Conservation (phyloP, 2,329 filamentous ascomycete species). For the Dactylellina parvicollis region DNA sequence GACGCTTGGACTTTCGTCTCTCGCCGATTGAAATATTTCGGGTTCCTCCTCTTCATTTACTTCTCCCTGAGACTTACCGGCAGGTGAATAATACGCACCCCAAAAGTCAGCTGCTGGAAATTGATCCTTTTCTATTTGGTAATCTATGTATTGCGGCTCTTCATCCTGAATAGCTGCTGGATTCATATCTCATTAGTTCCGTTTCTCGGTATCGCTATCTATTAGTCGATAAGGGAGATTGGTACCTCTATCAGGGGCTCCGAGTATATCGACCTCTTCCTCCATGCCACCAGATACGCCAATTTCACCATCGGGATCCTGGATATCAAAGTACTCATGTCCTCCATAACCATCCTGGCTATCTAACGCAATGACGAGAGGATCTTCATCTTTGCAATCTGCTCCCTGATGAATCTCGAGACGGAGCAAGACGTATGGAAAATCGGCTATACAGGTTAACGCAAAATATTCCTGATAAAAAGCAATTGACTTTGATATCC, state of each 20-base stretch:
- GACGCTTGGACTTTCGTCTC: background rate
- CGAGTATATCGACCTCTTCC: background rate
- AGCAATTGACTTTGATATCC: too few relatives aligned
- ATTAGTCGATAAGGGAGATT: background rate
- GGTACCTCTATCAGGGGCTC: background rate
- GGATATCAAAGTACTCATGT: background rate
- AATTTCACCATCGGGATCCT: background rate
- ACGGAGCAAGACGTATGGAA: constrained; percentile 9
- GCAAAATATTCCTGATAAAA: background rate
- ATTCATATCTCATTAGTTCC: too few relatives aligned
- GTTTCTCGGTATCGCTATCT: background rate
- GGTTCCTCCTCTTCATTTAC: constrained; percentile 3
- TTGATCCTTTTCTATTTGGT: background rate
- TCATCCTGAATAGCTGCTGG: background rate
- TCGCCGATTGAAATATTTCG: background rate
- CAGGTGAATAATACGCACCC: background rate
- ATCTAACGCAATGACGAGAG: constrained; percentile 22
- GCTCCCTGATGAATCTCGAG: constrained; percentile 37
- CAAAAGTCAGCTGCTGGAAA: background rate
- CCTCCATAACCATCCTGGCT: constrained; percentile 4
- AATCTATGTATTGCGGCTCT: background rate
- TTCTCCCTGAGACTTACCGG: background rate
- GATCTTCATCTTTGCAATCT: constrained; percentile 31
- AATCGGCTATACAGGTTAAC: background rate
- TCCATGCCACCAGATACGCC: background rate